These are phyloP conservation scores for Nothophytophthora sp. DNA, from an alignment of 352 stramenopile genomes.

Conservation along the genomic window DNA sequence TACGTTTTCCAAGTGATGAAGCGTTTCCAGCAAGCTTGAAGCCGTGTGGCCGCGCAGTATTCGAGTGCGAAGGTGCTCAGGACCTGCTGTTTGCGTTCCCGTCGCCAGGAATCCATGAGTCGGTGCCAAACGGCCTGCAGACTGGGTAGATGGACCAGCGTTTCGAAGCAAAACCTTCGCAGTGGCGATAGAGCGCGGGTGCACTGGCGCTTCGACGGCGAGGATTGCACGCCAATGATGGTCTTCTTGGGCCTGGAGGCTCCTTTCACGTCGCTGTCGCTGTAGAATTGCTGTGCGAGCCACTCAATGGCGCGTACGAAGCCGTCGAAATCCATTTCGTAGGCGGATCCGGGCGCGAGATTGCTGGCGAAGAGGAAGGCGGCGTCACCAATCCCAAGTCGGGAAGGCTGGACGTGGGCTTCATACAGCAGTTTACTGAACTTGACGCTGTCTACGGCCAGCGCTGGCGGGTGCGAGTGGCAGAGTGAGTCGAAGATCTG, in stretches of 20 bases:
- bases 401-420: conserved; percentile 44
- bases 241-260: conserved; percentile 1
- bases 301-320: conserved; percentile 44
- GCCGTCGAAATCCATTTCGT: conserved; percentile 62
- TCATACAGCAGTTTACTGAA: conserved; percentile 79
- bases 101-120: conserved; percentile 52
- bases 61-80: conserved; percentile 24
- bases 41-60: conserved; percentile 55
- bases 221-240: conserved; percentile 8
- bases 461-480: conserved; percentile 44
- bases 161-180: conserved; percentile 44
- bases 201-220: conserved; percentile 19
- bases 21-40: conserved; percentile 44
- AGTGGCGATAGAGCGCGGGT: conserved; percentile 12
- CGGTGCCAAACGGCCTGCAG: conserved; percentile 38
- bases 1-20: conserved; percentile 21
- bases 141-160: conserved; percentile 42
- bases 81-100: conserved; percentile 31
- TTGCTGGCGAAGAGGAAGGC: conserved; percentile 65
- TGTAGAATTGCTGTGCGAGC: conserved; percentile 40
- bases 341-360: conserved; percentile 33
- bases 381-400: conserved; percentile 58
- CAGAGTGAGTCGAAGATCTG: conserved; percentile 49
- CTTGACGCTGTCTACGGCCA: conserved; percentile 69
- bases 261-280: neutral